Percentiles rank a stretch among this genome's conserved stretches.
Conservation (phyloP, 202 grass and related monocot genomes). For the Sporobolus alterniflorus region DNA sequence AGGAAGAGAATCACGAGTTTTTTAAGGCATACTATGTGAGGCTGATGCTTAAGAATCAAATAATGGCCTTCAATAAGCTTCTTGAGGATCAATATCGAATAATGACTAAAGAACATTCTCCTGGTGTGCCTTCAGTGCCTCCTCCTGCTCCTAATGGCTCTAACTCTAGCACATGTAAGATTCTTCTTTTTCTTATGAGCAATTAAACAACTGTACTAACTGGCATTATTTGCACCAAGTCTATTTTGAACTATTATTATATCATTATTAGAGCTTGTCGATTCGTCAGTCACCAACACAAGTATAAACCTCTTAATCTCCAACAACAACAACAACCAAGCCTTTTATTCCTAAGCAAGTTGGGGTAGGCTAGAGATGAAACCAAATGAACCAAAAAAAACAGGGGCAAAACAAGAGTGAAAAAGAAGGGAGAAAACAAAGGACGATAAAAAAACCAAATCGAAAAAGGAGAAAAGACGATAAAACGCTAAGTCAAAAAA, state of each 20-base stretch:
- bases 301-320: not conserved
- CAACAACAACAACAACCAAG: too few species aligned
- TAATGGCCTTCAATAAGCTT: slow-evolving; percentile 84
- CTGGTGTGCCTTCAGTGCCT: slow-evolving; percentile 58
- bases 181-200: not conserved
- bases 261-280: slow-evolving; percentile 1
- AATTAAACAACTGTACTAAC: slow-evolving; percentile 7
- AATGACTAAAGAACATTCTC: slow-evolving; percentile 78
- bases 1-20: slow-evolving; percentile 98
- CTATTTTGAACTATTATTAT: not conserved
- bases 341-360: too few species aligned
- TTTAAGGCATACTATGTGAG: slow-evolving; percentile 98
- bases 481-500: too few species aligned
- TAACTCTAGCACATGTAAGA: slow-evolving; percentile 70
- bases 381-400: too few species aligned
- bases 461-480: too few species aligned
- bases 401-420: too few species aligned
- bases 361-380: too few species aligned
- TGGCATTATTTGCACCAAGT: not conserved
- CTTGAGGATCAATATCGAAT: slow-evolving; percentile 75
- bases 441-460: too few species aligned
- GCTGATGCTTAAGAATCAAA: slow-evolving; percentile 97
- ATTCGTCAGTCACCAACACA: not conserved
- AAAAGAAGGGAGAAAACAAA: too few species aligned
- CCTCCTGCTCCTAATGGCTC: slow-evolving; percentile 71